Conservation (phyloP, 345 rosid species). For the Aurinia saxatilis region DNA sequence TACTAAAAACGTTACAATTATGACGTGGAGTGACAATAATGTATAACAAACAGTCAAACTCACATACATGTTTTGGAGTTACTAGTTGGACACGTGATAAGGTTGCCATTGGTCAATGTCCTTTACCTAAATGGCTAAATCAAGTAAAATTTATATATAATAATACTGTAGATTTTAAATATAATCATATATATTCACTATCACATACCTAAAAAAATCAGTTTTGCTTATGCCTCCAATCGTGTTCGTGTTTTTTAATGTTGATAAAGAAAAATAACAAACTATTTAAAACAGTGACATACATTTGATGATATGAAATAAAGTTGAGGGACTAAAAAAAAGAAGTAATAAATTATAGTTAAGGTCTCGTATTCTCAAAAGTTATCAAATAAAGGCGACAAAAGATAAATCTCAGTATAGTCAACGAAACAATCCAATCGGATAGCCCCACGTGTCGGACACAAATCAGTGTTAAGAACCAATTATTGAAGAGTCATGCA, state of each 20-base stretch:
- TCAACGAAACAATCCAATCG: neutral
- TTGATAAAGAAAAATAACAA: neutral
- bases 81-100: no score
- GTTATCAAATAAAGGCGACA: neutral
- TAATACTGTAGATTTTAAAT: no score
- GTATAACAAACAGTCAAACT: neutral
- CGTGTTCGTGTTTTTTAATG: neutral
- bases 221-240: neutral
- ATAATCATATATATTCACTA: neutral
- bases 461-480: neutral
- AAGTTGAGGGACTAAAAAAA: neutral
- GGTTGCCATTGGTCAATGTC: neutral
- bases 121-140: neutral
- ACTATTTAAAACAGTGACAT: neutral
- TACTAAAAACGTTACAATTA: neutral
- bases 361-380: neutral
- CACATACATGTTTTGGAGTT: no score
- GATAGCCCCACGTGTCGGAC: neutral
- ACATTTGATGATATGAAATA: neutral
- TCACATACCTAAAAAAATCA: neutral
- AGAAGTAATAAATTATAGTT: neutral
- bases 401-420: neutral
- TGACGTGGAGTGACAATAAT: neutral
- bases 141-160: no score
- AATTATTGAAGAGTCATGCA: constrained; percentile 12